phyloP scores from a whole-genome alignment of 73 alveolate species.

The Effrenium voratum region DNA sequence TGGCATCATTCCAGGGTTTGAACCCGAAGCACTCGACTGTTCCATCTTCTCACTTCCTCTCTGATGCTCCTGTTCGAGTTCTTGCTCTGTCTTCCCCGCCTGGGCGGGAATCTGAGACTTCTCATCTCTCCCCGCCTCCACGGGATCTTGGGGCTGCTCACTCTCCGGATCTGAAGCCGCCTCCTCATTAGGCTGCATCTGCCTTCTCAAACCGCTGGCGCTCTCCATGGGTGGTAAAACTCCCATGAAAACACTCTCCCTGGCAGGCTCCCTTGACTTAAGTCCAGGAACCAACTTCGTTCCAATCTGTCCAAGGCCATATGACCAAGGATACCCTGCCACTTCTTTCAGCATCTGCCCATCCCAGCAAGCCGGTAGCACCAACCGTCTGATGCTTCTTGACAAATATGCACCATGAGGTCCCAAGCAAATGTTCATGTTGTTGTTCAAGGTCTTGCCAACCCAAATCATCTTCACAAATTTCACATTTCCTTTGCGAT shows the following conservation, averaged over 20 bases:
- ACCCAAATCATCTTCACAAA: background rate
- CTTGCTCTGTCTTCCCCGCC: background rate
- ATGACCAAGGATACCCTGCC: background rate
- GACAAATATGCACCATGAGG: background rate
- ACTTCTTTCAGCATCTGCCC: background rate
- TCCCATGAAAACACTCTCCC: too few relatives aligned
- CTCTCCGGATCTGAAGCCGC: background rate
- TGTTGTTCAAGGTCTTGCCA: background rate
- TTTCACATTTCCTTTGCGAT: background rate
- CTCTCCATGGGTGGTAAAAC: background rate
- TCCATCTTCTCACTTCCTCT: too few relatives aligned
- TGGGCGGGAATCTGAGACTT: too few relatives aligned
- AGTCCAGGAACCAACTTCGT: background rate
- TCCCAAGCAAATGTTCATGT: background rate
- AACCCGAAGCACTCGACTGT: too few relatives aligned
- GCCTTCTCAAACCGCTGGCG: background rate
- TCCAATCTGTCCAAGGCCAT: background rate
- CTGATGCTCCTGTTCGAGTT: too few relatives aligned
- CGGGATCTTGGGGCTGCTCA: background rate
- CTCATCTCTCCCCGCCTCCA: background rate
- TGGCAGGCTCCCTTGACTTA: too few relatives aligned
- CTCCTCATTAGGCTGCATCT: background rate
- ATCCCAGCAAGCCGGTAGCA: background rate
- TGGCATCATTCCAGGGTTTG: too few relatives aligned
- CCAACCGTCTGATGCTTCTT: background rate